phyloP scores from a whole-genome alignment of 2,329 filamentous ascomycete species.

The Parastagonospora nodorum region DNA sequence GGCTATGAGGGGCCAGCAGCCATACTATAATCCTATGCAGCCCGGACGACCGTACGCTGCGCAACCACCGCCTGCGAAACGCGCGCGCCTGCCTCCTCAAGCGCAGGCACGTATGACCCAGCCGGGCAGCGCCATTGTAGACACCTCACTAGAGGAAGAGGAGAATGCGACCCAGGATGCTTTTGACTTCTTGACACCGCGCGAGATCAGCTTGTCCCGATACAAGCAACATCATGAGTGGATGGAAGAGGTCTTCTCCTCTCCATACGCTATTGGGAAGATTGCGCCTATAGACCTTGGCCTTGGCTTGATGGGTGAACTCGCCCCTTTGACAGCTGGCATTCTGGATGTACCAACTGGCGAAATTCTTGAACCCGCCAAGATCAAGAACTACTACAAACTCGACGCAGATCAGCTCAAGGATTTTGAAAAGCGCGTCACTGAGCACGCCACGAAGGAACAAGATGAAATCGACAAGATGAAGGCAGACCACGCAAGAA shows the following conservation, averaged over 20 bases:
- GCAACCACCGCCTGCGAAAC: slow-evolving; percentile 54
- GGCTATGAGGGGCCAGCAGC: slow-evolving; percentile 31
- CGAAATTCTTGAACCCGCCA: slow-evolving; percentile 33
- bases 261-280: slow-evolving; percentile 82
- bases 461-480: slow-evolving; percentile 83
- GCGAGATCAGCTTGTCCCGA: slow-evolving; percentile 83
- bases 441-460: slow-evolving; percentile 72
- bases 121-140: slow-evolving; percentile 34
- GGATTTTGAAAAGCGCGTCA: slow-evolving; percentile 80
- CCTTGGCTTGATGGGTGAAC: slow-evolving; percentile 76
- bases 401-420: slow-evolving; percentile 78
- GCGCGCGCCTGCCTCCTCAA: slow-evolving; percentile 47
- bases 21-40: slow-evolving; percentile 45
- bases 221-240: slow-evolving; percentile 97
- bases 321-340: slow-evolving; percentile 80
- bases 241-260: slow-evolving; percentile 97
- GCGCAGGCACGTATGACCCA: slow-evolving; percentile 51
- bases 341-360: slow-evolving; percentile 69
- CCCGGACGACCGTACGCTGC: slow-evolving; percentile 38
- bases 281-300: slow-evolving; percentile 88
- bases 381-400: slow-evolving; percentile 63
- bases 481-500: slow-evolving; percentile 76
- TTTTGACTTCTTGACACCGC: slow-evolving; percentile 85
- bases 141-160: slow-evolving; percentile 74
- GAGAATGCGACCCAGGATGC: slow-evolving; percentile 87